phyloP scores from a whole-genome alignment of 2,329 filamentous ascomycete species.

The Hymenoscyphus occultus region DNA sequence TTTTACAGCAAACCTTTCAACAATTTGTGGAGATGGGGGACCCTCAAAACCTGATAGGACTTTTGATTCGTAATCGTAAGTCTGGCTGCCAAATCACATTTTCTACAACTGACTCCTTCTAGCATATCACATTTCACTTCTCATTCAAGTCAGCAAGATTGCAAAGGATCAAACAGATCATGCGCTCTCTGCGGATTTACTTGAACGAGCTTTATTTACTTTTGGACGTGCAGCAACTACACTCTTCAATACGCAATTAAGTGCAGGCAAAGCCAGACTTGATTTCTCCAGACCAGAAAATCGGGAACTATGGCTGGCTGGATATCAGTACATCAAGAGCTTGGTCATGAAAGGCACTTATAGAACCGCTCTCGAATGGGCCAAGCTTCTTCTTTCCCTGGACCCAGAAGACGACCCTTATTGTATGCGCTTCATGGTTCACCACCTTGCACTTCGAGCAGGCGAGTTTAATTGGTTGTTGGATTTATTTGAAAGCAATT shows the following conservation, averaged over 20 bases:
- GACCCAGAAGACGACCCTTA: slow-evolving; percentile 76
- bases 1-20: slow-evolving; percentile 73
- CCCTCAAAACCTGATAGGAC: slow-evolving; percentile 74
- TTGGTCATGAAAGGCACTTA: slow-evolving; percentile 89
- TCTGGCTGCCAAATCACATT: slow-evolving; percentile 13
- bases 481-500: slow-evolving; percentile 56
- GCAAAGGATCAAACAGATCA: slow-evolving; percentile 90
- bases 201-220: slow-evolving; percentile 87
- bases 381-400: slow-evolving; percentile 76
- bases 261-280: slow-evolving; percentile 74
- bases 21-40: slow-evolving; percentile 78
- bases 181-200: slow-evolving; percentile 78
- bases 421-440: slow-evolving; percentile 74
- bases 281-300: slow-evolving; percentile 83
- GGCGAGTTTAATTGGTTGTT: slow-evolving; percentile 74
- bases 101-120: slow-evolving; percentile 24
- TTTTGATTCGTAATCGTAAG: slow-evolving; percentile 65
- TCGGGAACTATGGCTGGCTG: slow-evolving; percentile 86
- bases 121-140: slow-evolving; percentile 87
- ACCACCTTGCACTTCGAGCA: slow-evolving; percentile 79
- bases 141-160: slow-evolving; percentile 91
- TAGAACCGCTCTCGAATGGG: slow-evolving; percentile 90
- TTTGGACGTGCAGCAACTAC: slow-evolving; percentile 88
- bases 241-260: slow-evolving; percentile 72
- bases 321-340: slow-evolving; percentile 83